Conservation (phyloP, 768 basidiomycete genomes). For the Leccinum imitatum region DNA sequence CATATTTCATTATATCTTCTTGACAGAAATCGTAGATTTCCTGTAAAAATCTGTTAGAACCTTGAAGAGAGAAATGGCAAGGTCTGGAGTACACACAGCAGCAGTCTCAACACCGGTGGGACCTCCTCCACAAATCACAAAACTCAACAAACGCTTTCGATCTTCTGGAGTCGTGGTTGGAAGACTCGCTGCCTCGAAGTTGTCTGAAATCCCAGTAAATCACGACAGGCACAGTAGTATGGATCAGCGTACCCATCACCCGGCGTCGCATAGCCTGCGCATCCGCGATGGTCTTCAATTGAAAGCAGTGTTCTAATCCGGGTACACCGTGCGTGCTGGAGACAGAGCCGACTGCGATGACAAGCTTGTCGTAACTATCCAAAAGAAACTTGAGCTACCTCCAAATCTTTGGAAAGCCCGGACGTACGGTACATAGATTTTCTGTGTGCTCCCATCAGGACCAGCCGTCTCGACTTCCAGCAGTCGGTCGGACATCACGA, state of each 20-base stretch:
- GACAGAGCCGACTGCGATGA: slow-evolving; percentile 89
- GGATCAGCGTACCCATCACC: slow-evolving; percentile 68
- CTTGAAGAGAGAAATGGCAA: not conserved
- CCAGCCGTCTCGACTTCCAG: slow-evolving; percentile 78
- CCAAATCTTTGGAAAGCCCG: not conserved
- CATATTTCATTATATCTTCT: slow-evolving; percentile 93
- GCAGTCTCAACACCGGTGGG: slow-evolving; percentile 96
- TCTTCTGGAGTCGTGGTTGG: slow-evolving; percentile 88
- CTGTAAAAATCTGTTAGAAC: slow-evolving; percentile 27
- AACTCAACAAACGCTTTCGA: slow-evolving; percentile 81
- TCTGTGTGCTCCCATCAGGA: slow-evolving; percentile 50
- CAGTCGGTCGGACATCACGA: slow-evolving; percentile 85
- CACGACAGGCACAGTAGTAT: not conserved
- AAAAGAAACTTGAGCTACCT: slow-evolving; percentile 2
- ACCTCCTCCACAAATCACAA: slow-evolving; percentile 94
- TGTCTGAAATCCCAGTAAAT: slow-evolving; percentile 49
- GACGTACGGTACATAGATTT: slow-evolving; percentile 83
- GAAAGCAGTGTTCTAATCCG: slow-evolving; percentile 91
- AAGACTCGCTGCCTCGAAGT: slow-evolving; percentile 86
- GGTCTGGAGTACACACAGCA: slow-evolving; percentile 47
- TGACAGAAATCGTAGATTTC: slow-evolving; percentile 97
- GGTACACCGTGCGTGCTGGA: slow-evolving; percentile 93
- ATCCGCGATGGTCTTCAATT: slow-evolving; percentile 89
- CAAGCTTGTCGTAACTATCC: slow-evolving; percentile 80
- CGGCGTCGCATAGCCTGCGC: slow-evolving; percentile 87